These are phyloP conservation scores for Brassica napus DNA, from an alignment of 345 rosid genomes.

Conservation along the genomic window Da-Ae NC_063451.1:16056001-16056500, in stretches of 20 bases:
- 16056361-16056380: conserved; percentile 13
- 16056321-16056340: conserved; percentile 20
- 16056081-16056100: too few relatives aligned
- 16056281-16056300: not conserved
- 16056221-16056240: not conserved
- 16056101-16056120: too few relatives aligned
- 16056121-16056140: too few relatives aligned
- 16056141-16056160: not conserved
- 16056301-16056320: not conserved
- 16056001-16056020: too few relatives aligned
- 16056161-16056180: conserved; percentile 12
- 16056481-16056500: conserved; percentile 11
- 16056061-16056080: too few relatives aligned
- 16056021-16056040: too few relatives aligned
- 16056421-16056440: conserved; percentile 39
- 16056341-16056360: conserved; percentile 20
- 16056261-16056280: conserved; percentile 21
- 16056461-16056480: conserved; percentile 33
- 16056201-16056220: not conserved
- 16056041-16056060: too few relatives aligned
- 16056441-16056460: not conserved
- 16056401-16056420: conserved; percentile 14
- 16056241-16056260: conserved; percentile 33
- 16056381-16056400: conserved; percentile 21
- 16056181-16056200: conserved; percentile 22